Conservation (phyloP, 108 stramenopile genomes). For the Aurantiochytrium sp. region DNA sequence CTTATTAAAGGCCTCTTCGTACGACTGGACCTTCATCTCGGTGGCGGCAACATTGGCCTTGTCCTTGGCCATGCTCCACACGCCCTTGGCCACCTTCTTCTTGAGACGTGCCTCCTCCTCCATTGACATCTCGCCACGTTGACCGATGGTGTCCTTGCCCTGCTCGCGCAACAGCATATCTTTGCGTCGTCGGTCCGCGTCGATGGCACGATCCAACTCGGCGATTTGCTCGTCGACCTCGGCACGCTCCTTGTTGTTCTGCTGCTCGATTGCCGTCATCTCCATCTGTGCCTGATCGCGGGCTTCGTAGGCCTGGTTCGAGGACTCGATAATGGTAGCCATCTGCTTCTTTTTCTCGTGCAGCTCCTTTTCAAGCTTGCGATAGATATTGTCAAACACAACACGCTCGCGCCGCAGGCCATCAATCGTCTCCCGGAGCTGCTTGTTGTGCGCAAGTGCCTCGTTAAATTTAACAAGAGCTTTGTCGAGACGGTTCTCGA, state of each 20-base stretch:
- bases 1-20: slow-evolving; percentile 68
- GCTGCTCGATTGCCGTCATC: slow-evolving; percentile 72
- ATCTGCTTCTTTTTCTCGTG: slow-evolving; percentile 68
- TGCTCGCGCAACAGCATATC: background rate
- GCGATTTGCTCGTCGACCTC: slow-evolving; percentile 62
- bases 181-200: background rate
- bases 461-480: slow-evolving; percentile 76
- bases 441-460: slow-evolving; percentile 62
- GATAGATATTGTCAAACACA: slow-evolving; percentile 71
- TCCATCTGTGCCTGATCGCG: slow-evolving; percentile 72
- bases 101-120: slow-evolving; percentile 24
- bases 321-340: slow-evolving; percentile 70
- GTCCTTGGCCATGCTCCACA: slow-evolving; percentile 34
- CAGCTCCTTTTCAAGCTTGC: slow-evolving; percentile 54
- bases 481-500: slow-evolving; percentile 77
- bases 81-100: slow-evolving; percentile 21
- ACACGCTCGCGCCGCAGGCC: slow-evolving; percentile 68
- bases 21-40: slow-evolving; percentile 53
- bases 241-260: slow-evolving; percentile 63
- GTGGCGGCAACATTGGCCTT: slow-evolving; percentile 40
- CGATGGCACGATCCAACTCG: slow-evolving; percentile 45
- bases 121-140: slow-evolving; percentile 13
- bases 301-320: slow-evolving; percentile 71
- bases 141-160: background rate
- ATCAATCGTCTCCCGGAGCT: slow-evolving; percentile 69